Evolutionary conservation across 345 rosid species (phyloP), one percentile per base, ranked within the genome.

Genomic region (Aethionema arabicum): DNA sequence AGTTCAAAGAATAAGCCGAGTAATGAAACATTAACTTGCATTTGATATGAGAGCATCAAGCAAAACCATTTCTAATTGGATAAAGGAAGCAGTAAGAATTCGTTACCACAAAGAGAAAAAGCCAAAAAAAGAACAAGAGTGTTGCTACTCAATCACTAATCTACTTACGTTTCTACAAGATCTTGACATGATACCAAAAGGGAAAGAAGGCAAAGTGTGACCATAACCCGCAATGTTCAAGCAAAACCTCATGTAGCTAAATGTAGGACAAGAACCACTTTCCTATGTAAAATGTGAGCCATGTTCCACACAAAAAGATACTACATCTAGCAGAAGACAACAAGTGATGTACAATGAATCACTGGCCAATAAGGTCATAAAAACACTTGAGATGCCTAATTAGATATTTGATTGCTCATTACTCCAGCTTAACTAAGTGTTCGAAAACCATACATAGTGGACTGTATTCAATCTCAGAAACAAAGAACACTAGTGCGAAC

Each of bases 1-100:
- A 36, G 68, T 43, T 53, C 46, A 66, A 78, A 62, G 46, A 36
- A 77, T 50, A 8, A 51, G 60, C 8, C 14, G 48, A 2, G 35
- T 49, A 42, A 43, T 14, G 21, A 65, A 44, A 11, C 36, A 56
- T 42, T 8, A 10, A 12, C 2, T 54, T 49, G 45, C 47, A 44
- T 4, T 52, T 42, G 45, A n/a, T 6, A 68, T 13, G 29, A 59
- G 52, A 53, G 4, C 14, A 66, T 46, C 54, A 48, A 39, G 6
- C 12, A 30, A 65, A 37, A 55, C 1, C 36, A 40, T 49, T 21
- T 57, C 38, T 9, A 40, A 8, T 49, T 21, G 27, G 27, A 21
- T 21, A 21, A 21, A 21, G 27, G 27, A 21, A 21, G 27, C 27
- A 21, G 27, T 21, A 21, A 21, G 27, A 21, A 21, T 21, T 21